A percentile compares a stretch with the other conserved stretches of the same genome.
Conservation (phyloP, 2,329 filamentous ascomycete species). For the Colletotrichum navitas region DNA sequence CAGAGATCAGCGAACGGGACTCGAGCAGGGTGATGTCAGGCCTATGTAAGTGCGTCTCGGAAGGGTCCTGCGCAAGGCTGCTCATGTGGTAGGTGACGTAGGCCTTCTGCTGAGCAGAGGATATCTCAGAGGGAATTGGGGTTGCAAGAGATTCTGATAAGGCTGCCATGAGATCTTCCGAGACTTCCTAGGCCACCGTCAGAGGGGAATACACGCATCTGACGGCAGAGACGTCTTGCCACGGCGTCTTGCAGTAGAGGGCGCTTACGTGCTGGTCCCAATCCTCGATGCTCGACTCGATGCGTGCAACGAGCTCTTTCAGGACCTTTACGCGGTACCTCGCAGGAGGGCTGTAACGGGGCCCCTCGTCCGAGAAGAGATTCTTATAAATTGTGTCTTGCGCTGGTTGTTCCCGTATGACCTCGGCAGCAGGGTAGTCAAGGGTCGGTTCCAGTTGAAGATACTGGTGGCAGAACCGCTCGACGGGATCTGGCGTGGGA, state of each 20-base stretch:
- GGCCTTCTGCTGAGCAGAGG: constrained; percentile 77
- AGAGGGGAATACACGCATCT: background rate
- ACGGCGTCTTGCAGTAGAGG: background rate
- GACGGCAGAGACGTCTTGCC: constrained; percentile 11
- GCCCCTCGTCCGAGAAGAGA: constrained; percentile 72
- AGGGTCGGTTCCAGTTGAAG: constrained; percentile 78
- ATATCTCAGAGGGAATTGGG: constrained; percentile 72
- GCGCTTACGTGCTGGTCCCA: constrained; percentile 88
- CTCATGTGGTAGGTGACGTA: constrained; percentile 79
- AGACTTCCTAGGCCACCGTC: constrained; percentile 75
- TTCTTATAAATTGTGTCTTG: constrained; percentile 76
- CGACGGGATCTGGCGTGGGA: constrained; percentile 42
- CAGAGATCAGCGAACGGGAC: constrained; percentile 76
- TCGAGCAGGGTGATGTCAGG: constrained; percentile 73
- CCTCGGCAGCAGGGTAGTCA: constrained; percentile 70
- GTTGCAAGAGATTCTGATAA: constrained; percentile 75
- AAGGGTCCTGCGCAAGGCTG: constrained; percentile 44
- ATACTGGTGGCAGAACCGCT: constrained; percentile 79
- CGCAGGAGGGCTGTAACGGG: constrained; percentile 71
- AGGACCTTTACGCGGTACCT: constrained; percentile 79
- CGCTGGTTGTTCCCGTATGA: constrained; percentile 70
- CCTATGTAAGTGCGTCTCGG: constrained; percentile 15
- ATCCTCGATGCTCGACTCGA: constrained; percentile 82
- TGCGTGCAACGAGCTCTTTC: constrained; percentile 76
- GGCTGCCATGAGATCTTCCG: constrained; percentile 80